These are phyloP conservation scores for Gentiana macrophylla DNA, from an alignment of 257 asterid species.

Conservation along the genomic window DNA sequence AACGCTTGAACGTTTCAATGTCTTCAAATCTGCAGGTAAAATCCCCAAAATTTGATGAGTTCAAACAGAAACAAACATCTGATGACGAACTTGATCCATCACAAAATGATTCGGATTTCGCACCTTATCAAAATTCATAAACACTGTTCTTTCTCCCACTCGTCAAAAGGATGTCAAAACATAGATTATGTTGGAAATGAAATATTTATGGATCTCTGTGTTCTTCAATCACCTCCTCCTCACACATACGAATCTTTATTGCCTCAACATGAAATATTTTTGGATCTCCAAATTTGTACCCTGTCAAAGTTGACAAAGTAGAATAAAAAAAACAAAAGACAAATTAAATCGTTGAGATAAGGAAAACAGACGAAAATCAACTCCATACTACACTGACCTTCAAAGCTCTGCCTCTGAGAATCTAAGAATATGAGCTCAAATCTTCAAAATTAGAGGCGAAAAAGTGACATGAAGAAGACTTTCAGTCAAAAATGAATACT, in stretches of 20 bases:
- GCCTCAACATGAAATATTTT: too few relatives aligned
- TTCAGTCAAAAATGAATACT: conserved; percentile 8
- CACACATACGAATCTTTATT: too few relatives aligned
- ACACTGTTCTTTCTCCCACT: background rate
- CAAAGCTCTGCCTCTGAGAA: background rate
- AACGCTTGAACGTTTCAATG: background rate
- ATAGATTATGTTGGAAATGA: background rate
- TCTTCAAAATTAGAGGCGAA: conserved; percentile 5
- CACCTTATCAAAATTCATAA: background rate
- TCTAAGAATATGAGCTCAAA: conserved; percentile 1
- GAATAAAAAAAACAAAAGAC: background rate
- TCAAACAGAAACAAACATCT: background rate
- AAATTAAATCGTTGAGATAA: background rate
- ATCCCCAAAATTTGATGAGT: background rate
- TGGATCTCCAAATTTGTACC: background rate
- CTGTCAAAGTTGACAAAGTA: too few relatives aligned
- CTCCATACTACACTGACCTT: conserved; percentile 1
- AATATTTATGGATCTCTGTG: background rate
- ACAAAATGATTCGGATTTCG: background rate
- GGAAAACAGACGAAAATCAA: background rate
- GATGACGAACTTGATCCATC: background rate
- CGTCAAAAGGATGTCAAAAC: background rate
- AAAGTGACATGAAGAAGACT: conserved; percentile 7
- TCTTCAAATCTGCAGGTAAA: conserved; percentile 1
- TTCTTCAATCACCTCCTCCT: background rate